Evolutionary conservation across 2,329 filamentous ascomycete genomes (phyloP).

Genomic region (Aureobasidium sp.): DNA sequence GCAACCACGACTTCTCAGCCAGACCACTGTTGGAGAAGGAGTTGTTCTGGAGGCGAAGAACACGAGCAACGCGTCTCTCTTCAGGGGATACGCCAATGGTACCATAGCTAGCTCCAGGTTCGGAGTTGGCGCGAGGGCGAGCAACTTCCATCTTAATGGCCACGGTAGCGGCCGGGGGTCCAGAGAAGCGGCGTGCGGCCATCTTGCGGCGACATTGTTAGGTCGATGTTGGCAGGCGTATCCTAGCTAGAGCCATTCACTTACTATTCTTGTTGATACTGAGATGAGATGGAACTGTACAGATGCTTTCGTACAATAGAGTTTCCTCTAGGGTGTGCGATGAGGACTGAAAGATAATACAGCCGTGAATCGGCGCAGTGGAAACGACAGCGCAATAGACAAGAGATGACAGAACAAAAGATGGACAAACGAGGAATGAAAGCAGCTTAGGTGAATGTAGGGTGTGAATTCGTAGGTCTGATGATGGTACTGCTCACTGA

Average conservation of each 20-base stretch:
- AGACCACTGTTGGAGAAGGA: neutral
- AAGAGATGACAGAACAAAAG: neutral
- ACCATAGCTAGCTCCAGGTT: neutral
- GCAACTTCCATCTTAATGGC: neutral
- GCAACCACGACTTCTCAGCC: neutral
- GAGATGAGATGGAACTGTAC: neutral
- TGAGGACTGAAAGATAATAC: neutral
- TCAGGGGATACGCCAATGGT: neutral
- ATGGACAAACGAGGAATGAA: neutral
- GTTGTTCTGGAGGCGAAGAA: neutral
- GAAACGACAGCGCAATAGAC: neutral
- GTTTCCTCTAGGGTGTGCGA: neutral
- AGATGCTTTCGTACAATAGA: neutral
- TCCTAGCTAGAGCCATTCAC: neutral
- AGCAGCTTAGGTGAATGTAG: neutral
- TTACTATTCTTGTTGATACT: neutral
- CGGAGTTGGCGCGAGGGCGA: conserved; percentile 9
- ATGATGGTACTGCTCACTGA: neutral
- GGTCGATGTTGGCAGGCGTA: neutral
- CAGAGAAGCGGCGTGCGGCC: conserved; percentile 3
- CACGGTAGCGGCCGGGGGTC: neutral
- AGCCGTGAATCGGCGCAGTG: neutral
- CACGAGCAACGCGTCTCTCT: neutral
- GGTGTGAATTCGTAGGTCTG: neutral
- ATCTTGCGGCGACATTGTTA: neutral